These are phyloP conservation scores for Phlebiopsis flavidoalba DNA, from an alignment of 768 basidiomycete species.

Conservation along the genomic window DNA sequence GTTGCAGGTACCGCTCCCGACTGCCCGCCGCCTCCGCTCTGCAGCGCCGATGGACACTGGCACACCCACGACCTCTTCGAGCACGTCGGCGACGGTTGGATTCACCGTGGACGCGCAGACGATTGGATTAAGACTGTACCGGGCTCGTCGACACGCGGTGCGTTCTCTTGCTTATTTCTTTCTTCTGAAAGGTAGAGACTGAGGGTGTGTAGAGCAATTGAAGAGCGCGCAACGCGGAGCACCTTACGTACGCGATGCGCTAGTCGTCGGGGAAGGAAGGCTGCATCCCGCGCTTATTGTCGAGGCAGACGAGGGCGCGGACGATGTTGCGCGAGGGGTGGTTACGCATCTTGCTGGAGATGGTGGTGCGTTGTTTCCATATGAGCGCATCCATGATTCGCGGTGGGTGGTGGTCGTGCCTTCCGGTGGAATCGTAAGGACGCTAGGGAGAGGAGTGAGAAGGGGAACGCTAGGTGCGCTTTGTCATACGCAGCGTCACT, in stretches of 20 bases:
- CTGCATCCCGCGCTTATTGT: constrained; percentile 13
- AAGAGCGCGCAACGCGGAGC: constrained; percentile 15
- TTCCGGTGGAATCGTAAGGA: constrained; percentile 5
- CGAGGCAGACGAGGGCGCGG: constrained; percentile 5
- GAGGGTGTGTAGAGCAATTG: constrained; percentile 15
- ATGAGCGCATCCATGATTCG: constrained; percentile 12
- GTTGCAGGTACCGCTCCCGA: constrained; percentile 9
- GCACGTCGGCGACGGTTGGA: constrained; percentile 11
- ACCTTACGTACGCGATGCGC: constrained; percentile 16
- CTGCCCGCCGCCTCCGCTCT: constrained; percentile 15
- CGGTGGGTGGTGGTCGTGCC: constrained; percentile 8
- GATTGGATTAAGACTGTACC: constrained; percentile 19
- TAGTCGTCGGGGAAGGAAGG: constrained; percentile 18
- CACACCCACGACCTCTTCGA: constrained; percentile 20
- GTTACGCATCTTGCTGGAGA: not conserved
- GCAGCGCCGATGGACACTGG: constrained; percentile 11
- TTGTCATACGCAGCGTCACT: too few relatives aligned
- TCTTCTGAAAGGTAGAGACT: too few relatives aligned
- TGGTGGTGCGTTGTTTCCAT: constrained; percentile 7
- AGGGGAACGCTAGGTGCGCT: too few relatives aligned
- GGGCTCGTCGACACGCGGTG: constrained; percentile 18
- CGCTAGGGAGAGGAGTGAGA: constrained; percentile 1
- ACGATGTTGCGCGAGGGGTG: constrained; percentile 4
- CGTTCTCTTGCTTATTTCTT: not conserved
- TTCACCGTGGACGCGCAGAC: constrained; percentile 16